Evolutionary conservation across 2,329 filamentous ascomycete genomes (phyloP), one percentile per base, ranked within the genome.

Genomic region (Cladorrhinum sp.): DNA sequence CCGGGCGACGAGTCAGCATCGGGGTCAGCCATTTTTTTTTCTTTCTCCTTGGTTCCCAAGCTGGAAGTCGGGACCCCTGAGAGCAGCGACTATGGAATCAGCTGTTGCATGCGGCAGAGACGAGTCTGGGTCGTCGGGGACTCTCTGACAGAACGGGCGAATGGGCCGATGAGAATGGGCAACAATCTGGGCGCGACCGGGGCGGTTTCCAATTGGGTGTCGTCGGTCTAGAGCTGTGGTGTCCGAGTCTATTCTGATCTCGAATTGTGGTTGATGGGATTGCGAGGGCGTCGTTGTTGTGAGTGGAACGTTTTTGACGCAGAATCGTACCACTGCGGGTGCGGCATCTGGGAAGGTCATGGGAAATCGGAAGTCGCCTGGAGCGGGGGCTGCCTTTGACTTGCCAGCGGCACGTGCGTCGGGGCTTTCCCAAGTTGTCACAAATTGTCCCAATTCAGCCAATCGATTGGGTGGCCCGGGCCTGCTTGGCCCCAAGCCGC

Each of bases 101-200:
- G 59, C 64, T 64, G 63, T 68, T 66, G 65, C 65, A 62, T 67
- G 65, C 66, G 63, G 66, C 59, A 46, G 54, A 46, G 54, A 48
- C 48, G 36, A 59, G 51, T 61, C 63, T 51, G 55, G 36, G 36
- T 54, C 59, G 50, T 55, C 53, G 18, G 28, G 18, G 55, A 18
- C 18, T 21, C 30, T n/a, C n/a, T n/a, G 51, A 21, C 23, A 18
- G 50, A 58, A 33, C 24, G 39, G 24, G 21, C n/a, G 12, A 24
- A 24, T 36, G 54, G 30, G 55, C 10, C 24, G 26, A 50, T 26
- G 20, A 49, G 58, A 23, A 30, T 46, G 23, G 16, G 54, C 21
- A 36, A 28, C n/a, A 26, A 23, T 24, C 54, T 36, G 20, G 8
- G 52, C 52, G 53, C 39, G 39, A 30, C 33, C 21, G 33, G 53